phyloP scores from a whole-genome alignment of 1,139 yeast genomes.

The Lodderomyces parapsilosis region DNA sequence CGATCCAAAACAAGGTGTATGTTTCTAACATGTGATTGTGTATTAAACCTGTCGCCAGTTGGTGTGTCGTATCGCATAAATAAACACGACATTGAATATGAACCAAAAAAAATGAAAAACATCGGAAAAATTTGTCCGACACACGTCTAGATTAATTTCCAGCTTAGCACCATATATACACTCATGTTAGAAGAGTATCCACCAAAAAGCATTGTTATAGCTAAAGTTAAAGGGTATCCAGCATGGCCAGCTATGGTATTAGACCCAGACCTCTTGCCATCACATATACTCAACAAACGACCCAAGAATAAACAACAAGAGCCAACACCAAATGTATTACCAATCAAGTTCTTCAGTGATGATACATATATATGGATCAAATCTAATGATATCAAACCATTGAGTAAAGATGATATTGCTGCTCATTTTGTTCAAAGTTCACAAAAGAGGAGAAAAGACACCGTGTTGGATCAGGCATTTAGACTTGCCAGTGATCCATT shows the following conservation, averaged over 20 bases:
- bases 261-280: conserved; percentile 58
- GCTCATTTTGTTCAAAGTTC: conserved; percentile 22
- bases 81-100: no score
- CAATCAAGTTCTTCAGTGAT: conserved; percentile 63
- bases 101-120: not conserved
- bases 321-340: conserved; percentile 22
- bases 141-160: no score
- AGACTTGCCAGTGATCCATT: conserved; percentile 43
- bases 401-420: conserved; percentile 27
- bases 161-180: no score
- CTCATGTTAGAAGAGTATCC: conserved; percentile 10
- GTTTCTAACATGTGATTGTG: no score
- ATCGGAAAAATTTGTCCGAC: not conserved
- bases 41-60: no score
- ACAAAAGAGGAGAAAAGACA: conserved; percentile 34
- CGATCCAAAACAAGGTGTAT: no score
- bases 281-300: conserved; percentile 44
- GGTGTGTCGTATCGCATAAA: not conserved
- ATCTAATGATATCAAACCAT: conserved; percentile 37
- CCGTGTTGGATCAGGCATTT: conserved; percentile 38
- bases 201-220: conserved; percentile 53
- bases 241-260: conserved; percentile 83
- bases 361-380: conserved; percentile 67
- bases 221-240: conserved; percentile 76
- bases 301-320: conserved; percentile 34